A percentile compares a stretch with the other conserved stretches of the same genome.
Conservation (phyloP, 2,329 filamentous ascomycete species). For the Trichoderma cornu-damae region DNA sequence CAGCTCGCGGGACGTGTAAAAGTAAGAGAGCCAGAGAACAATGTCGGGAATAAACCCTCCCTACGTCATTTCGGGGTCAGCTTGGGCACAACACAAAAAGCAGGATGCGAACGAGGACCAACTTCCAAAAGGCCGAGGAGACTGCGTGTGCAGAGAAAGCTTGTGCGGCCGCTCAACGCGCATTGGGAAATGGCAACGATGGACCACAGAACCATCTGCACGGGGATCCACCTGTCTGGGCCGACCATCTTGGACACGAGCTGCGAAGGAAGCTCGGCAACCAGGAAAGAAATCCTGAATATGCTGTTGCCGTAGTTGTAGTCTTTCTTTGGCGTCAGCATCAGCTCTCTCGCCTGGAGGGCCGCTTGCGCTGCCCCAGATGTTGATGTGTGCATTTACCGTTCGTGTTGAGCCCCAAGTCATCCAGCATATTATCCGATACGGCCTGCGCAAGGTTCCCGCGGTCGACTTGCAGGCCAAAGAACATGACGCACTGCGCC, state of each 20-base stretch:
- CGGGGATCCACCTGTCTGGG: conserved; percentile 6
- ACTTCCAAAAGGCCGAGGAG: conserved; percentile 3
- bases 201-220: conserved; percentile 11
- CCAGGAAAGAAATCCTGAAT: conserved; percentile 1
- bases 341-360: neutral
- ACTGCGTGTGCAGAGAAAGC: conserved; percentile 10
- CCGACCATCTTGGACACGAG: conserved; percentile 11
- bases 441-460: conserved; percentile 11
- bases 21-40: conserved; percentile 6
- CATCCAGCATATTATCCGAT: conserved; percentile 9
- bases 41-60: conserved; percentile 11
- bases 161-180: conserved; percentile 1
- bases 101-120: neutral
- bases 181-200: conserved; percentile 2
- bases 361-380: neutral
- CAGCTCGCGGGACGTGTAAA: conserved; percentile 7
- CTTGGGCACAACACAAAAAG: neutral
- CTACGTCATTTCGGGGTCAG: neutral
- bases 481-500: conserved; percentile 10
- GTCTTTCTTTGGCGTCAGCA: neutral
- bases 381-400: neutral
- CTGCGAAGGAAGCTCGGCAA: conserved; percentile 8
- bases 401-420: conserved; percentile 2
- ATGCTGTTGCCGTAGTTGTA: conserved; percentile 8
- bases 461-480: conserved; percentile 7